These are phyloP conservation scores for Lupinus albus DNA, from an alignment of 306 rosid species.

Conservation along the genomic window DNA sequence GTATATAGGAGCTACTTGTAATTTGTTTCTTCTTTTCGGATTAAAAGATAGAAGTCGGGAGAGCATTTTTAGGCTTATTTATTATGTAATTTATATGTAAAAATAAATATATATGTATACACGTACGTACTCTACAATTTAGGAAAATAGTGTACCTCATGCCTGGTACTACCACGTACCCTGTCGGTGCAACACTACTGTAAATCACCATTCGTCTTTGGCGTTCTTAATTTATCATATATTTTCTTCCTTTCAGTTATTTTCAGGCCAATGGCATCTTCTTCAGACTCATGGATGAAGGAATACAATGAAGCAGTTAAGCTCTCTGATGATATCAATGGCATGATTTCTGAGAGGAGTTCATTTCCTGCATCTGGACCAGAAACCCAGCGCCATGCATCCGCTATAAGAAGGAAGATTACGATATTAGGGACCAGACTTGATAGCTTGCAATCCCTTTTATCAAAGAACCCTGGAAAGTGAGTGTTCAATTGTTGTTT, in stretches of 20 bases:
- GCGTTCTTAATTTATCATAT: constrained; percentile 5
- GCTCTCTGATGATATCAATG: constrained; percentile 82
- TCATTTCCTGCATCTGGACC: constrained; percentile 78
- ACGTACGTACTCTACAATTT: too few relatives aligned
- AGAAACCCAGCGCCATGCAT: constrained; percentile 85
- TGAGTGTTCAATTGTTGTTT: constrained; percentile 50
- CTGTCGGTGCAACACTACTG: too few relatives aligned
- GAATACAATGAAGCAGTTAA: constrained; percentile 89
- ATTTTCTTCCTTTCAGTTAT: not conserved
- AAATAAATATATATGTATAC: too few relatives aligned
- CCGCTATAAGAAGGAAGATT: constrained; percentile 93
- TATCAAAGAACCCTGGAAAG: constrained; percentile 83
- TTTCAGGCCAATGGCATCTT: constrained; percentile 78
- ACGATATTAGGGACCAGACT: constrained; percentile 94
- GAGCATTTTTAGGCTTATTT: not conserved
- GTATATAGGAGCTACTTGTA: not conserved
- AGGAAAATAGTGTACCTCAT: too few relatives aligned
- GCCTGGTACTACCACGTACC: too few relatives aligned
- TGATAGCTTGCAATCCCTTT: constrained; percentile 84
- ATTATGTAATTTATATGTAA: not conserved
- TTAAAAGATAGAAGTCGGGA: too few relatives aligned
- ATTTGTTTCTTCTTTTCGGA: too few relatives aligned
- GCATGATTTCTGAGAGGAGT: constrained; percentile 85
- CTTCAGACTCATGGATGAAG: constrained; percentile 93
- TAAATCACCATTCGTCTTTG: constrained; percentile 14